Conservation (phyloP, 129 eudicot genomes). For the carrot (Daucus carota) region DNA sequence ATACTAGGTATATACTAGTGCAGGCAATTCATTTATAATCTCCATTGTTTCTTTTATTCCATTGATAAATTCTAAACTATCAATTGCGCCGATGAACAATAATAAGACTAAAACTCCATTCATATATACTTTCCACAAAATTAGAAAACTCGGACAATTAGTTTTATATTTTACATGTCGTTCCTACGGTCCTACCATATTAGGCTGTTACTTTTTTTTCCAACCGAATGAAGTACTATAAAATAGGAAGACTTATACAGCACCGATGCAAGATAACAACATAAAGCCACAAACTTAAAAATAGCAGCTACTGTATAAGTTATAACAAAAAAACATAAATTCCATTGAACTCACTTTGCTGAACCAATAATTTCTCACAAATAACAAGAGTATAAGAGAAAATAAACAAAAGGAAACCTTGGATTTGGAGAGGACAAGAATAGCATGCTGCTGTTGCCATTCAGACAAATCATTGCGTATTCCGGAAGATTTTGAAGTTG, state of each 20-base stretch:
- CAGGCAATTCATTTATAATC: too few relatives aligned
- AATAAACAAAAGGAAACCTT: conserved; percentile 56
- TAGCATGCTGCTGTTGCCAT: conserved; percentile 86
- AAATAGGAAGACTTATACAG: neutral
- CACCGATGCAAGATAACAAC: neutral
- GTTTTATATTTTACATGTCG: too few relatives aligned
- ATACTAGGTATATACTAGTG: too few relatives aligned
- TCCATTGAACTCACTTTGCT: neutral
- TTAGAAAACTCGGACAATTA: neutral
- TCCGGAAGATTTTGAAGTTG: conserved; percentile 30
- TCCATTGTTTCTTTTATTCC: too few relatives aligned
- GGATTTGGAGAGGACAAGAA: conserved; percentile 57
- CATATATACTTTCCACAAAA: too few relatives aligned
- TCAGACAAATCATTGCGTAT: conserved; percentile 64
- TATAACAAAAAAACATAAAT: neutral
- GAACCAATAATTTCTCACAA: neutral
- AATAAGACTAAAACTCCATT: too few relatives aligned
- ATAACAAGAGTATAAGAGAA: too few relatives aligned
- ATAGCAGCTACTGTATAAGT: too few relatives aligned
- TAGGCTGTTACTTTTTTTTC: neutral
- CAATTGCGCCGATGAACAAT: too few relatives aligned
- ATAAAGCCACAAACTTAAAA: neutral
- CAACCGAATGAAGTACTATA: neutral
- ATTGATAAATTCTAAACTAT: too few relatives aligned
- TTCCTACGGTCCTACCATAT: neutral